A percentile compares a stretch with the other conserved stretches of the same genome.
phyloP scores from a whole-genome alignment of 306 rosid genomes.

The Clitoria ternatea region DNA sequence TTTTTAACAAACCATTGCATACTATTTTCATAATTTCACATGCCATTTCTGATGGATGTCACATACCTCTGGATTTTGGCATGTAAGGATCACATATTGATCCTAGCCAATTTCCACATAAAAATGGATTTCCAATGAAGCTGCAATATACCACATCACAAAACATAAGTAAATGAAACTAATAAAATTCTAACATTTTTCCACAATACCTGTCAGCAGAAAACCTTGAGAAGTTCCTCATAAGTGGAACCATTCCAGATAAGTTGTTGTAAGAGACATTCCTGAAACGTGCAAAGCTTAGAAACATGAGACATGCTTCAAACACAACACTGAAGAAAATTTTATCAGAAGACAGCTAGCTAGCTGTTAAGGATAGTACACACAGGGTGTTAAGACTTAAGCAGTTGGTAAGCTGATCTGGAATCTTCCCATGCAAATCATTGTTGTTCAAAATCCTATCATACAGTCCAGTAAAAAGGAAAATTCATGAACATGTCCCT shows the following conservation, averaged over 20 bases:
- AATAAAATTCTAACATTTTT: neutral
- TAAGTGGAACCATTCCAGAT: neutral
- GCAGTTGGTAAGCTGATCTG: conserved; percentile 10
- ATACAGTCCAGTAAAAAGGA: neutral
- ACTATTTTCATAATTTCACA: neutral
- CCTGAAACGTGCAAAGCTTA: neutral
- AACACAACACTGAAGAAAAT: neutral
- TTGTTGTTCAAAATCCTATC: neutral
- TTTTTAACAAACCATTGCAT: neutral
- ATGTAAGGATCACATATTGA: neutral
- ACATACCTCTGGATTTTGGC: conserved; percentile 8
- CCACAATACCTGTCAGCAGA: neutral
- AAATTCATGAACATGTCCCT: neutral
- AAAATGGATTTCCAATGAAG: conserved; percentile 3
- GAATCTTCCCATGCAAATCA: neutral
- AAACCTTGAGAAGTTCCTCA: conserved; percentile 14
- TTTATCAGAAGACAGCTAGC: neutral
- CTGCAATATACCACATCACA: neutral
- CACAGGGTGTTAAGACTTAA: conserved; percentile 8
- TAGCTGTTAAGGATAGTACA: neutral
- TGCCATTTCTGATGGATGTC: neutral
- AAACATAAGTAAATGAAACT: neutral
- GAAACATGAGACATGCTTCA: neutral
- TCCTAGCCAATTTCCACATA: conserved; percentile 9
- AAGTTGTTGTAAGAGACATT: conserved; percentile 2